A percentile compares a stretch with the other conserved stretches of the same genome.
phyloP scores from a whole-genome alignment of 805 yeast genomes.

The Suhomyces canberraensis region DNA sequence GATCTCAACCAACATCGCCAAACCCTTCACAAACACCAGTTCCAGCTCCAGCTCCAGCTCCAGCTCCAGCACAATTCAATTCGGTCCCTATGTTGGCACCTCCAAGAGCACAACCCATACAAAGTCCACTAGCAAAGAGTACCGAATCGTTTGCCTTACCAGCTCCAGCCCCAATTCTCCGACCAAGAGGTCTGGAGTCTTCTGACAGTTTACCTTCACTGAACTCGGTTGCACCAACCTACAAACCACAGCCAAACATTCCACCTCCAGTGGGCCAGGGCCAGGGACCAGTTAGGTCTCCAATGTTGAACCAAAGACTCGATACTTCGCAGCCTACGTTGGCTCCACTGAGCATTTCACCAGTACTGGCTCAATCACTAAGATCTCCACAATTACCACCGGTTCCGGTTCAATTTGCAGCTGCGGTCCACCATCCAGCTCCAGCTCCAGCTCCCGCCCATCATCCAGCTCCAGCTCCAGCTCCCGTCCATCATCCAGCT shows the following conservation, averaged over 20 bases:
- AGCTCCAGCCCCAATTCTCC: neutral
- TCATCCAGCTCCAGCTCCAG: conserved; percentile 2
- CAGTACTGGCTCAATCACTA: too few relatives aligned
- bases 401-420: neutral
- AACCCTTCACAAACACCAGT: neutral
- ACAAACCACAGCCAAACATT: neutral
- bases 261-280: neutral
- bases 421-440: neutral
- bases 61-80: neutral
- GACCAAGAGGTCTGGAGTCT: neutral
- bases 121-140: conserved; percentile 1
- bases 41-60: neutral
- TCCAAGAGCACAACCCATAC: neutral
- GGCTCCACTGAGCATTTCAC: neutral
- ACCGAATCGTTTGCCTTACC: conserved; percentile 1
- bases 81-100: conserved; percentile 1
- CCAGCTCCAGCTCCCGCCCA: conserved; percentile 3
- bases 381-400: conserved; percentile 4
- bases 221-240: neutral
- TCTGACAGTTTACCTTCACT: neutral
- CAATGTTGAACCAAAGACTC: neutral
- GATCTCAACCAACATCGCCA: neutral
- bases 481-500: neutral
- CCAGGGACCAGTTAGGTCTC: neutral
- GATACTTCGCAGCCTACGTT: conserved; percentile 2